These are phyloP conservation scores for Fonsecaea pedrosoi DNA, from an alignment of 2,329 filamentous ascomycete genomes.

Conservation along the genomic window DNA sequence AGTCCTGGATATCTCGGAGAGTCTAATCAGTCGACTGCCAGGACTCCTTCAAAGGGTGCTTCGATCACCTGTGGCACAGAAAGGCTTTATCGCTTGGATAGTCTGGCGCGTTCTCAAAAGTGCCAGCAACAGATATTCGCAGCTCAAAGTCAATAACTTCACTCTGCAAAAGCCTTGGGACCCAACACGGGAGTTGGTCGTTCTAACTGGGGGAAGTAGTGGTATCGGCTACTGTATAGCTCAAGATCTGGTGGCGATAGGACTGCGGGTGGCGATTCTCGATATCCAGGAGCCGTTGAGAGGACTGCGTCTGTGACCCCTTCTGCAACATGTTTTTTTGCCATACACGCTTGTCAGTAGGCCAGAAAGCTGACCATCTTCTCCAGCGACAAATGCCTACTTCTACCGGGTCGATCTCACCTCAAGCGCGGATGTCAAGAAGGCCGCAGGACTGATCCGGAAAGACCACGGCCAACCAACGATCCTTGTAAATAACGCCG, in stretches of 20 bases:
- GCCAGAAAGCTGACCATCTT: constrained; percentile 50
- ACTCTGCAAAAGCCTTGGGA: constrained; percentile 1
- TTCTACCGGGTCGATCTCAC: constrained; percentile 10
- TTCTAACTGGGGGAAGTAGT: constrained; percentile 8
- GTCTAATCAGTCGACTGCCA: too few species aligned
- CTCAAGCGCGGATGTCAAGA: not conserved
- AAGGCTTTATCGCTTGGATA: too few species aligned
- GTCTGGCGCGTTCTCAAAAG: too few species aligned
- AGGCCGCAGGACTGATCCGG: constrained; percentile 42
- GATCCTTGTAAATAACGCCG: constrained; percentile 59
- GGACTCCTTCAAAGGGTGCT: too few species aligned
- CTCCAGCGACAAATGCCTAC: not conserved
- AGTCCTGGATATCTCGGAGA: too few species aligned
- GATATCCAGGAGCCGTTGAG: constrained; percentile 70
- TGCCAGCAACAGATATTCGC: too few species aligned
- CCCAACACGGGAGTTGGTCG: constrained; percentile 3
- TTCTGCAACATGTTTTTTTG: too few species aligned
- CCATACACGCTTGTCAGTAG: too few species aligned
- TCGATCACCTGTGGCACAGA: too few species aligned
- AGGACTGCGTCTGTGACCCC: constrained; percentile 56
- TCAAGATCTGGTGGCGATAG: constrained; percentile 41
- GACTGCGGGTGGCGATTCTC: constrained; percentile 72
- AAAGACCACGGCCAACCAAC: constrained; percentile 49
- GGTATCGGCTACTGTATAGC: constrained; percentile 9
- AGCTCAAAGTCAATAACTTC: constrained; percentile 11